Evolutionary conservation across 345 rosid species (phyloP), one percentile per base, ranked within the genome.

Genomic region (Syzygium oleosum): DNA sequence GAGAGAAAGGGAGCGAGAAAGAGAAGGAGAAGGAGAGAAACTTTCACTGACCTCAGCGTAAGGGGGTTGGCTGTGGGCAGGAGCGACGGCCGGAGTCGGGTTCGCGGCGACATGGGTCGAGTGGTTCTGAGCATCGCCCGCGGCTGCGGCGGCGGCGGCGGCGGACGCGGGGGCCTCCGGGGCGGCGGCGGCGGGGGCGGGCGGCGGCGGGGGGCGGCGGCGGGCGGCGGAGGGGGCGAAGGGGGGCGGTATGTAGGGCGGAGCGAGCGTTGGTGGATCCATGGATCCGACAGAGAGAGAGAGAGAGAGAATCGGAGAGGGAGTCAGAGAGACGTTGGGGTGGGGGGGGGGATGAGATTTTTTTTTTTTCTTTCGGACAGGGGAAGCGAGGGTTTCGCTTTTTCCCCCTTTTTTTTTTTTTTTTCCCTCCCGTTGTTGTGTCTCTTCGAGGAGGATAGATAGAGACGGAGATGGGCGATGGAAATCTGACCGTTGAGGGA

Each of bases 1-100:
- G 73, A 34, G 51, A 52, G 68, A 54, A 73, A 58, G 15, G 29
- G 61, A 43, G 3, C 41, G 34, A 77, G 27, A 52, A 15, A 16
- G 55, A 86, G 31, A 52, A 14, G 22, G 46, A 51, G 12, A 83
- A 22, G 46, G 46, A 43, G 46, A 43, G 46, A 43, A 79, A 58
- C 11, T 43, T 41, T 49, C 10, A 14, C 80, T 59, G 49, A 90
- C 91, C 88, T 87, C 91, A 4, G 89, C 17, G 90, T 91, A 91
- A 34, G 92, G 78, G 16, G 91, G 92, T 84, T 85, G 88, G 84
- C 61, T 13, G 86, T 27, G 63, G 80, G 84, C 34, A 85, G 83
- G 5, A 34, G 68, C 63, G 43, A 52, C 46, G 25, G 87, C n/a
- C 43, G 87, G 43, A 52, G 87, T 2, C 27, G 87, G 52, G 85